Percentiles rank a stretch among this genome's conserved stretches.
Evolutionary conservation across 768 basidiomycete species (phyloP).

Genomic region (Tulasnella calospora): DNA sequence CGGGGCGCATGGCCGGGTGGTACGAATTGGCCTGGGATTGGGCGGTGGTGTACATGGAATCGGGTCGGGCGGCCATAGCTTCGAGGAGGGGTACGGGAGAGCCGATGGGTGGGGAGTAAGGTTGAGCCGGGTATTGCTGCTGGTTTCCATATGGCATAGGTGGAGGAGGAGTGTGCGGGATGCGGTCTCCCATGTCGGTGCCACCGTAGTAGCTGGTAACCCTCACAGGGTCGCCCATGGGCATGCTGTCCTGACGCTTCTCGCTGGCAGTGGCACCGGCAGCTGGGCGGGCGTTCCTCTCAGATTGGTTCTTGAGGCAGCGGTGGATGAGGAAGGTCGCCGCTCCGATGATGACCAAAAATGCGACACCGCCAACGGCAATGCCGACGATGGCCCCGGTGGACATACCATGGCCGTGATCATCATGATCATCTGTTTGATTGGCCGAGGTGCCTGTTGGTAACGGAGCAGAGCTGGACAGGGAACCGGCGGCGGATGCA

Average conservation of each 20-base stretch:
- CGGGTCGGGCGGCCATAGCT: neutral
- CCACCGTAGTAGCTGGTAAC: neutral
- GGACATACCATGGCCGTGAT: neutral
- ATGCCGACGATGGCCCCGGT: slow-evolving; percentile 6
- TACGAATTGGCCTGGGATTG: neutral
- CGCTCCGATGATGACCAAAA: neutral
- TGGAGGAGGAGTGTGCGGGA: too few species aligned
- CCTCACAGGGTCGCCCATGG: neutral
- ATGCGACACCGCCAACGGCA: neutral
- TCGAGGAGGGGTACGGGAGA: neutral
- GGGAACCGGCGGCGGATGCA: neutral
- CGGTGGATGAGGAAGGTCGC: slow-evolving; percentile 13
- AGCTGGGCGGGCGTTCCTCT: neutral
- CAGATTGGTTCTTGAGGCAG: neutral
- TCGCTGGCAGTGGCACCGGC: neutral
- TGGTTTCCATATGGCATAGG: too few species aligned
- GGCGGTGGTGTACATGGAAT: neutral
- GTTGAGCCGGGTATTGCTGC: neutral
- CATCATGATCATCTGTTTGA: too few species aligned
- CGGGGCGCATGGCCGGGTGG: neutral
- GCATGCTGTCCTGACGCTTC: neutral
- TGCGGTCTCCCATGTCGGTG: neutral
- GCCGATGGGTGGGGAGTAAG: neutral
- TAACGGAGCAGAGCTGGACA: slow-evolving; percentile 1
- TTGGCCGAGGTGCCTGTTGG: neutral